Percentiles rank a stretch among this genome's conserved stretches.
phyloP scores from a whole-genome alignment of 495 filamentous ascomycete species.

The Penicilliopsis zonata region DNA sequence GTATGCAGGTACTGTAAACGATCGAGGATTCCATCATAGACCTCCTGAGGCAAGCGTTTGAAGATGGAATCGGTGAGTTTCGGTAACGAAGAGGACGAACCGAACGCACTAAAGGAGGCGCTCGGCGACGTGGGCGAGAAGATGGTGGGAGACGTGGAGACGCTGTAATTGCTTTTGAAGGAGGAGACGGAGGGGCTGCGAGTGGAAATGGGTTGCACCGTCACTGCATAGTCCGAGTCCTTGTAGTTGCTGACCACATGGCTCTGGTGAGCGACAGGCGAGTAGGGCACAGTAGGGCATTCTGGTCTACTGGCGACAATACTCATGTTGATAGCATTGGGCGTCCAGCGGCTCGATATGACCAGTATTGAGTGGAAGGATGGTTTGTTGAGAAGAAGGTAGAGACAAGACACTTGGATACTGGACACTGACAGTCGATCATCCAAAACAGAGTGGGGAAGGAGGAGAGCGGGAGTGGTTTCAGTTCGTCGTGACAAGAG shows the following conservation, averaged over 20 bases:
- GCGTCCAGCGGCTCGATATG: not conserved
- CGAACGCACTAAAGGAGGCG: slow-evolving; percentile 23
- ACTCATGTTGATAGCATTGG: slow-evolving; percentile 21
- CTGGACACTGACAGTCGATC: too few species aligned
- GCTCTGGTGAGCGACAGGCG: slow-evolving; percentile 11
- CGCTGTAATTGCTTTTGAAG: slow-evolving; percentile 27
- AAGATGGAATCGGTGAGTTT: slow-evolving; percentile 25
- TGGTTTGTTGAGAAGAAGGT: not conserved
- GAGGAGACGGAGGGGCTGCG: slow-evolving; percentile 30
- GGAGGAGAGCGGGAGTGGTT: too few species aligned
- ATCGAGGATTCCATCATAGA: slow-evolving; percentile 44
- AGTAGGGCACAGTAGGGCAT: slow-evolving; percentile 20
- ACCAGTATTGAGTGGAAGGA: not conserved
- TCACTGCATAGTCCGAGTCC: slow-evolving; percentile 15
- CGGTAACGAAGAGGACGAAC: slow-evolving; percentile 24
- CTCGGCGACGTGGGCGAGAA: slow-evolving; percentile 26
- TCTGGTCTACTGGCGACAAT: slow-evolving; percentile 33
- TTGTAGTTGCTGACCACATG: slow-evolving; percentile 10
- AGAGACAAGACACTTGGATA: too few species aligned
- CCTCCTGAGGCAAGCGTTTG: slow-evolving; percentile 39
- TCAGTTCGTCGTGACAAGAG: too few species aligned
- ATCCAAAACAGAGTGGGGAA: too few species aligned
- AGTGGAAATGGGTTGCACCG: slow-evolving; percentile 20
- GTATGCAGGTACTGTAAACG: slow-evolving; percentile 39
- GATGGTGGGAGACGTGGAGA: slow-evolving; percentile 26